Base-by-base conservation (phyloP, 192 early-diverging fungal species). In the Coemansia sp. region DNA sequence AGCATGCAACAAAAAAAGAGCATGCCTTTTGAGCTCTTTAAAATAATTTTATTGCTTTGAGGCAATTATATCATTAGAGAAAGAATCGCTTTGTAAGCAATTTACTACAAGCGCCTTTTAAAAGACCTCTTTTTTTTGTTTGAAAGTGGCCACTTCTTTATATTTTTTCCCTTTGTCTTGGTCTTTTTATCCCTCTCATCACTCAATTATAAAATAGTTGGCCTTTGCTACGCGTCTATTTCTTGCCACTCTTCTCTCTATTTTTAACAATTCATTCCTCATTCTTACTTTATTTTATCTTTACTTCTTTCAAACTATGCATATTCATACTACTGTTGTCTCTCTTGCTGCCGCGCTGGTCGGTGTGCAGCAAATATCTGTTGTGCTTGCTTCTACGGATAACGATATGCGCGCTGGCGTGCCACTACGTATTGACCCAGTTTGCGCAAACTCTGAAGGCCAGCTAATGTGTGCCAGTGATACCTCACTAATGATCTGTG, bases 271-370 rank as follows among this genome's bases (percentile, higher is more conserved):
- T 44, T 5, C 16, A 13, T 12, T 43, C 11, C 22, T 16, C 20
- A 27, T 54, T 54, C 11, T 54, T 27, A 12, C 24, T 10, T 54
- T 24, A n/a, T 16, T 16, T 3, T n/a, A n/a, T 6, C 13, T 51
- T 7, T n/a, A 51, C 49, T 22, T 20, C 2, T 7, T 22, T 24
- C n/a, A 20, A 12, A 33, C 22, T 13, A 57, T 57, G 54, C 29
- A 57, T 31, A 31, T 57, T 29, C 54, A 6, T 57, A 31, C 54
- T 27, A 15, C 54, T 11, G 13, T 20, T 16, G 29, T 57, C 11
- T 57, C 54, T 31, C 54, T 57, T 16, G 54, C 54, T 57, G 54
- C 27, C 27, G 54, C 54, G 27, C 54, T 57, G 27, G 54, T 57
- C 27, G 54, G 27, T 29, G 24, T 57, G 27, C 54, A 57, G 27